phyloP scores from a whole-genome alignment of 2,329 filamentous ascomycete species.

The Aspergillus neoniger region DNA sequence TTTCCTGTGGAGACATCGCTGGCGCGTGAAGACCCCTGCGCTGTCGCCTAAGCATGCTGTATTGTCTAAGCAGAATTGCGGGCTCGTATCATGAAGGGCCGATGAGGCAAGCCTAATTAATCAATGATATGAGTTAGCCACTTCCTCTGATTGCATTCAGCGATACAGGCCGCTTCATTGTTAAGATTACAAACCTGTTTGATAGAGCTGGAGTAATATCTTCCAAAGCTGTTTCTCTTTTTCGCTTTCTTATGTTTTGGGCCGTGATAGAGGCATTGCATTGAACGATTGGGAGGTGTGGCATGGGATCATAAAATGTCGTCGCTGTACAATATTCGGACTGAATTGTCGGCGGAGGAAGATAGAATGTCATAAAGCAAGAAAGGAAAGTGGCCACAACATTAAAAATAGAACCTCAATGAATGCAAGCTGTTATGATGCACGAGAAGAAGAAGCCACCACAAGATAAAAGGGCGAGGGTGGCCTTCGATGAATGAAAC shows the following conservation, averaged over 20 bases:
- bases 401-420: neutral
- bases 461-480: neutral
- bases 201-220: neutral
- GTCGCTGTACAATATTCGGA: neutral
- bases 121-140: constrained; percentile 2
- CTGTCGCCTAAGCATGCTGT: constrained; percentile 13
- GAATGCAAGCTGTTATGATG: neutral
- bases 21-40: constrained; percentile 12
- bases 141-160: neutral
- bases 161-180: no score
- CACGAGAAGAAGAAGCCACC: neutral
- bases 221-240: constrained; percentile 23
- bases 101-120: constrained; percentile 17
- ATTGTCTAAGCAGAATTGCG: constrained; percentile 19
- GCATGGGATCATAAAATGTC: constrained; percentile 11
- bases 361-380: neutral
- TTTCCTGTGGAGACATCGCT: constrained; percentile 19
- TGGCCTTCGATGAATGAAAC: neutral
- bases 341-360: neutral
- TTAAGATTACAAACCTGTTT: constrained; percentile 16
- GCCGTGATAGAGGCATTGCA: constrained; percentile 4
- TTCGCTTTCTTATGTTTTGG: constrained; percentile 28
- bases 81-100: constrained; percentile 17
- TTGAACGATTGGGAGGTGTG: constrained; percentile 14
- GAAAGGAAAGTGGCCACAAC: neutral